Evolutionary conservation across 73 alveolate genomes (phyloP).

Genomic region (Durusdinium trenchii): DNA sequence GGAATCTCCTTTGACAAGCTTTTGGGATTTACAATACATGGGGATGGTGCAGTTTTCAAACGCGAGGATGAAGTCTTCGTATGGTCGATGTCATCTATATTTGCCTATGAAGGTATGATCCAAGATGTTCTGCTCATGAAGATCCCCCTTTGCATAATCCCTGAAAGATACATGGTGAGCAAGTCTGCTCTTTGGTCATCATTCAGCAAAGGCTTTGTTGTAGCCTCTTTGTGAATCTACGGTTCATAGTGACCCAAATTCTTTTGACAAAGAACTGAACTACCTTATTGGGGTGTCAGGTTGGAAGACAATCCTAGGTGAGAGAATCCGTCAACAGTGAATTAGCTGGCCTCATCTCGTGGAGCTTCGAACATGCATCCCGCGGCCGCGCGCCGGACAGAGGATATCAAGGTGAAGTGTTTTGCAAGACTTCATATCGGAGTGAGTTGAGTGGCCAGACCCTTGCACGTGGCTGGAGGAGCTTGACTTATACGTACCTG

Average conservation of each 20-base stretch:
- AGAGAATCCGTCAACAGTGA: background rate
- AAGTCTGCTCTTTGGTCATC: background rate
- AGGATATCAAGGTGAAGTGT: too few species aligned
- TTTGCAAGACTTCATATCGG: too few species aligned
- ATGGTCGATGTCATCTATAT: background rate
- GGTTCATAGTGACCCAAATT: too few species aligned
- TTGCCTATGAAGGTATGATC: background rate
- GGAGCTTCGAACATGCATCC: background rate
- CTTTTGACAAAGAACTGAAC: too few species aligned
- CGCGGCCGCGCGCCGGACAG: background rate
- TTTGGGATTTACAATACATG: background rate
- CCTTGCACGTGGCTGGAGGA: too few species aligned
- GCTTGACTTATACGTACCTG: background rate
- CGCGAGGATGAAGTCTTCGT: slow-evolving; percentile 23
- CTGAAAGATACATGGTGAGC: background rate
- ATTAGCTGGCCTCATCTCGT: background rate
- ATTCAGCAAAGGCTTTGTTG: background rate
- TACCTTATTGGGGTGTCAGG: too few species aligned
- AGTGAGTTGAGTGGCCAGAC: too few species aligned
- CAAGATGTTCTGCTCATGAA: background rate
- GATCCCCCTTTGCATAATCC: background rate
- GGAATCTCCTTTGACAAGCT: background rate
- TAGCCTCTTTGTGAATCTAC: background rate
- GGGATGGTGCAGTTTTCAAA: slow-evolving; percentile 6
- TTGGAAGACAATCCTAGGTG: background rate